These are phyloP conservation scores for Aspergillus neoniger DNA, from an alignment of 2,329 filamentous ascomycete species.

Conservation along the genomic window DNA sequence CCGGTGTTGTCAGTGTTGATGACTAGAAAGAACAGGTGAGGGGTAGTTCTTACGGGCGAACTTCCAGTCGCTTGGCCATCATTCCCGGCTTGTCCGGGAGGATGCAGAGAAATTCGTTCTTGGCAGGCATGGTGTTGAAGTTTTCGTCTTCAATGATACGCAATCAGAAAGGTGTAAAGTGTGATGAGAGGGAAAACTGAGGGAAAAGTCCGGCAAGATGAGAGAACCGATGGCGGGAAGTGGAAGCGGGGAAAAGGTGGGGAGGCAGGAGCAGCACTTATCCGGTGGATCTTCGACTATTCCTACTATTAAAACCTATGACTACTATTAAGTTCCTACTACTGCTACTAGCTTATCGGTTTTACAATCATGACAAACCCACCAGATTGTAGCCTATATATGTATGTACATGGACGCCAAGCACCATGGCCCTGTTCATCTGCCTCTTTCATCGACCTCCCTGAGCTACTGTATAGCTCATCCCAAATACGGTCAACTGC, in stretches of 20 bases:
- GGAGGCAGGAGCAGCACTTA: slow-evolving; percentile 1
- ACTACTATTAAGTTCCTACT: too few relatives aligned
- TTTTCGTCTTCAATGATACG: neutral
- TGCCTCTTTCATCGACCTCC: neutral
- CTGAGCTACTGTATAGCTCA: neutral
- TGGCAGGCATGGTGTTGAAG: slow-evolving; percentile 28
- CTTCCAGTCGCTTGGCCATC: slow-evolving; percentile 62
- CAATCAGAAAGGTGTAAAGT: neutral
- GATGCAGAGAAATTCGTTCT: slow-evolving; percentile 68
- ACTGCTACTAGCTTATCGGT: neutral
- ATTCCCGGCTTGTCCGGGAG: slow-evolving; percentile 66
- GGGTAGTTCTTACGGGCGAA: slow-evolving; percentile 30
- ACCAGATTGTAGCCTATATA: slow-evolving; percentile 20
- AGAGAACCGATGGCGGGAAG: neutral
- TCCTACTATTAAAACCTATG: neutral
- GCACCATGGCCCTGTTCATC: slow-evolving; percentile 6
- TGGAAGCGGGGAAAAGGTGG: slow-evolving; percentile 7
- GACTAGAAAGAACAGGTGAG: neutral
- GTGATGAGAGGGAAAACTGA: neutral
- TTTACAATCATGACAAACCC: slow-evolving; percentile 11
- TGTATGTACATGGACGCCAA: slow-evolving; percentile 22
- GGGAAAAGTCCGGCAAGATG: neutral
- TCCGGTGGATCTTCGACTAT: neutral
- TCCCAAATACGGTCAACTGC: neutral
- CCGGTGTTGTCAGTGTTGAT: neutral